phyloP scores from a whole-genome alignment of 768 basidiomycete genomes.

The Pleurotus platypus region DNA sequence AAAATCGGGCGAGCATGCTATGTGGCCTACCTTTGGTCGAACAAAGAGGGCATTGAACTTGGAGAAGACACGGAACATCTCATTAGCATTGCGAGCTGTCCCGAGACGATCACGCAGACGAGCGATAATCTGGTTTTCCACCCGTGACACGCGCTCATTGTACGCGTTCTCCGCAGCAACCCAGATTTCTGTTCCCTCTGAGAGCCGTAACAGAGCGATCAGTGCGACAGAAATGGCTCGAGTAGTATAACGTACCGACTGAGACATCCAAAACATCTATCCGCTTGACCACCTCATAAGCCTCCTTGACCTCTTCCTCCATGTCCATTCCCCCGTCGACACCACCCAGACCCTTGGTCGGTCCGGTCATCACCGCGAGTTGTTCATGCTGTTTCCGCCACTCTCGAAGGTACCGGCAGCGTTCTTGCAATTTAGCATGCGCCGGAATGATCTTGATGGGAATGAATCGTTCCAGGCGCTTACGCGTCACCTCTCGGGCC shows the following conservation, averaged over 20 bases:
- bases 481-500: conserved; percentile 88
- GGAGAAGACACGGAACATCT: conserved; percentile 99
- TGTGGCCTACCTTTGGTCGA: conserved; percentile 75
- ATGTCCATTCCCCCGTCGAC: conserved; percentile 90
- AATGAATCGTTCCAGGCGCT: conserved; percentile 89
- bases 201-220: not conserved
- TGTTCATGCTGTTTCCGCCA: conserved; percentile 99
- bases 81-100: conserved; percentile 95
- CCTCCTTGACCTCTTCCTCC: conserved; percentile 96
- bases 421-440: conserved; percentile 88
- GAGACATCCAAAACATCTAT: conserved; percentile 96
- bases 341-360: conserved; percentile 79
- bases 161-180: conserved; percentile 96
- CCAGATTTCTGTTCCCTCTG: conserved; percentile 98
- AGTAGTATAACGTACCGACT: conserved; percentile 52
- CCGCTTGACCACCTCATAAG: conserved; percentile 95
- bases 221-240: not conserved
- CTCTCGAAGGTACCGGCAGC: conserved; percentile 79
- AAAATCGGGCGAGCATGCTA: not conserved
- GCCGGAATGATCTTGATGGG: conserved; percentile 93
- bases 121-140: conserved; percentile 98
- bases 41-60: conserved; percentile 98
- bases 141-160: conserved; percentile 94
- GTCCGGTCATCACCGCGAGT: conserved; percentile 94
- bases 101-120: conserved; percentile 87